Evolutionary conservation across 2,329 filamentous ascomycete species (phyloP).

Genomic region (Colletotrichum zoysiae): DNA sequence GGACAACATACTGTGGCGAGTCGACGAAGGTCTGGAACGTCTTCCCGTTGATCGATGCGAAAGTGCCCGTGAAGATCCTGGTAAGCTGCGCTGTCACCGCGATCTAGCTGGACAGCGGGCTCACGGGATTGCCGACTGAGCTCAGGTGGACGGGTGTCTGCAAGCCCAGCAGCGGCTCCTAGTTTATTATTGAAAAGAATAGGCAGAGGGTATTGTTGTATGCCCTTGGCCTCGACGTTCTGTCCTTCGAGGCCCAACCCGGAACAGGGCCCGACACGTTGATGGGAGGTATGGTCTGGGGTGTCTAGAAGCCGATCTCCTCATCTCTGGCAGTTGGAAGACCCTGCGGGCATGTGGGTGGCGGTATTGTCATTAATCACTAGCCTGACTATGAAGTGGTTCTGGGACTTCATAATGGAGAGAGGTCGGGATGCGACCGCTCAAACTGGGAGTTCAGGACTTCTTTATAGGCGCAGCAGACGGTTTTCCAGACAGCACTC

Average conservation of each 20-base stretch:
- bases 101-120: conserved; percentile 54
- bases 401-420: neutral
- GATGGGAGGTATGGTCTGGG: conserved; percentile 20
- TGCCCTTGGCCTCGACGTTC: conserved; percentile 48
- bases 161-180: conserved; percentile 46
- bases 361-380: neutral
- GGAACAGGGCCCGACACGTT: neutral
- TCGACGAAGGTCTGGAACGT: conserved; percentile 50
- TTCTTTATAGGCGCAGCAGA: neutral
- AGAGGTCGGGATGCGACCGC: neutral
- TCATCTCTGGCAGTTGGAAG: conserved; percentile 45
- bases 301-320: conserved; percentile 45
- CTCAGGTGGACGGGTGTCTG: conserved; percentile 47
- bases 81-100: conserved; percentile 53
- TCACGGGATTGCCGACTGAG: conserved; percentile 47
- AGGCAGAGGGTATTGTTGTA: conserved; percentile 54
- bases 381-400: neutral
- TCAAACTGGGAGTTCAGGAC: neutral
- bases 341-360: conserved; percentile 29
- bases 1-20: conserved; percentile 48
- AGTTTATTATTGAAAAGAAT: conserved; percentile 57
- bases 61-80: conserved; percentile 51
- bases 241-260: neutral
- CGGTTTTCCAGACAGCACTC: neutral
- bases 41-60: conserved; percentile 49